These are phyloP conservation scores for Lasiodiplodia sp. DNA, from an alignment of 2,329 filamentous ascomycete genomes.

Conservation along the genomic window DNA sequence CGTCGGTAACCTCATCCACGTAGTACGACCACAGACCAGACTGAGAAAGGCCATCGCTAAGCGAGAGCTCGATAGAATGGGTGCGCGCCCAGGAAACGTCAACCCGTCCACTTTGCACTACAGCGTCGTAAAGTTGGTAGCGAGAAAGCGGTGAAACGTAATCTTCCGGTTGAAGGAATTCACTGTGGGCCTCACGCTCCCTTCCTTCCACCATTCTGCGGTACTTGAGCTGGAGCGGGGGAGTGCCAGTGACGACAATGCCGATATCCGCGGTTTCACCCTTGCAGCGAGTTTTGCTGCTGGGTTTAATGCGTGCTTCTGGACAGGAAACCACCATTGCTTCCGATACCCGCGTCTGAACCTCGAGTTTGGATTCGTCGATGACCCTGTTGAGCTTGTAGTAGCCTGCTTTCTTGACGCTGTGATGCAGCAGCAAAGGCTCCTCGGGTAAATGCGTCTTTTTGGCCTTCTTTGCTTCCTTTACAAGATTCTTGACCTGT, in stretches of 20 bases:
- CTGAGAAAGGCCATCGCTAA: conserved; percentile 87
- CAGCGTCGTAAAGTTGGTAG: conserved; percentile 61
- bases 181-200: conserved; percentile 79
- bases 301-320: conserved; percentile 73
- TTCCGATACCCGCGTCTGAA: conserved; percentile 77
- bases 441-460: conserved; percentile 58
- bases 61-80: conserved; percentile 76
- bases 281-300: conserved; percentile 75
- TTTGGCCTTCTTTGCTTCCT: conserved; percentile 68
- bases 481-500: conserved; percentile 78
- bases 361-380: conserved; percentile 93
- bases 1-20: conserved; percentile 91
- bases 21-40: conserved; percentile 88
- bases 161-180: conserved; percentile 91
- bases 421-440: conserved; percentile 73
- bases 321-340: conserved; percentile 89
- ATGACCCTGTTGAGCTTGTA: conserved; percentile 86
- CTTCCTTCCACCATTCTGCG: conserved; percentile 85
- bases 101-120: conserved; percentile 65
- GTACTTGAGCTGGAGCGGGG: conserved; percentile 91
- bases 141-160: conserved; percentile 79
- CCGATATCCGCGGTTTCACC: conserved; percentile 87
- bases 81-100: conserved; percentile 83
- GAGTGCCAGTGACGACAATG: conserved; percentile 84
- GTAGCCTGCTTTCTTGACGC: conserved; percentile 83